Evolutionary conservation across 2,329 filamentous ascomycete genomes (phyloP).

Genomic region (Didymella lethalis): DNA sequence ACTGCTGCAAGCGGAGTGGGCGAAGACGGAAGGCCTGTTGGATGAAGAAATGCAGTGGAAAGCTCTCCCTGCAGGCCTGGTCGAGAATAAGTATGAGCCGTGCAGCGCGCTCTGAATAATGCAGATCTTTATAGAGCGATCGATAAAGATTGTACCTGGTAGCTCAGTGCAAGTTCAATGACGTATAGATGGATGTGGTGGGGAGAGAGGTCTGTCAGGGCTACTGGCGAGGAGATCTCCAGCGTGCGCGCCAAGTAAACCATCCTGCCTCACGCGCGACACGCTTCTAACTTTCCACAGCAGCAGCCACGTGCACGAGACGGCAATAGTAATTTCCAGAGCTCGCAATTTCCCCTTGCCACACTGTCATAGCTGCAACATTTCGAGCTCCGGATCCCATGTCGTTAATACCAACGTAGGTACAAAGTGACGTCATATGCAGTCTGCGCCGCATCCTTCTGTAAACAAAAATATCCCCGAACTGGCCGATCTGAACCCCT

Average conservation of each 20-base stretch:
- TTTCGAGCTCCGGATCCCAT: neutral
- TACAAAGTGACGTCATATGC: constrained; percentile 9
- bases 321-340: neutral
- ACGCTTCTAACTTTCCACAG: neutral
- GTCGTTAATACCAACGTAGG: too few relatives aligned
- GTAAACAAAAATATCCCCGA: neutral
- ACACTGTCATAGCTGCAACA: neutral
- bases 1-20: constrained; percentile 28
- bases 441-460: constrained; percentile 3
- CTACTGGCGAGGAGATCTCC: neutral
- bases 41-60: constrained; percentile 34
- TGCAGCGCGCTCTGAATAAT: neutral
- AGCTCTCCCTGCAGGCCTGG: constrained; percentile 28
- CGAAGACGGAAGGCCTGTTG: constrained; percentile 25
- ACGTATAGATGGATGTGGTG: neutral
- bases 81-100: constrained; percentile 26
- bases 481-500: constrained; percentile 10
- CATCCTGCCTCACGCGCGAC: neutral
- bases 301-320: neutral
- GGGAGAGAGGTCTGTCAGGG: neutral
- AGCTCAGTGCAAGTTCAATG: neutral
- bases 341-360: neutral
- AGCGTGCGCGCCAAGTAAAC: neutral
- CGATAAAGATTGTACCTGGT: neutral
- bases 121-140: neutral